Conservation (phyloP, 2,329 filamentous ascomycete genomes). For the Saccharata proteae region DNA sequence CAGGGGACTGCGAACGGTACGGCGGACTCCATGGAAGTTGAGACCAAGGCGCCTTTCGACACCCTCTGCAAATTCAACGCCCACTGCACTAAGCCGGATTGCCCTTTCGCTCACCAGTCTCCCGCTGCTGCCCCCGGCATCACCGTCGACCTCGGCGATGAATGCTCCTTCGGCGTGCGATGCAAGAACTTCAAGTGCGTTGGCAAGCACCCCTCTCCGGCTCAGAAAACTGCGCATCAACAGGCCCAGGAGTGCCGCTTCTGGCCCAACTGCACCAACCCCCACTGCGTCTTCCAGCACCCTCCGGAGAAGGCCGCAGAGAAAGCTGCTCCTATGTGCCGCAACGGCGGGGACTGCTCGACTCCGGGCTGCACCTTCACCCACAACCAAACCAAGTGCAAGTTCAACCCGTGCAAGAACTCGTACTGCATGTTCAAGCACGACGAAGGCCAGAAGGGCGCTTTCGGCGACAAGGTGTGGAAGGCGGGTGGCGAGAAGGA, state of each 20-base stretch:
- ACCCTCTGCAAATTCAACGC: conserved; percentile 83
- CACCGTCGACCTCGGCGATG: conserved; percentile 65
- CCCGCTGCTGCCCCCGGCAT: conserved; percentile 71
- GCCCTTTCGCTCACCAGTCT: conserved; percentile 88
- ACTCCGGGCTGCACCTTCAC: conserved; percentile 78
- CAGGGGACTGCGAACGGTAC: conserved; percentile 26
- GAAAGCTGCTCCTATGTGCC: conserved; percentile 66
- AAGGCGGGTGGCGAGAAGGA: conserved; percentile 33
- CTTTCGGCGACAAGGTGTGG: conserved; percentile 86
- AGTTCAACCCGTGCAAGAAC: conserved; percentile 84
- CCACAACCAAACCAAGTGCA: conserved; percentile 74
- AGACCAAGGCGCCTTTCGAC: conserved; percentile 43
- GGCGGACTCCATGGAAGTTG: conserved; percentile 43
- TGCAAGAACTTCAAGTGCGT: conserved; percentile 96
- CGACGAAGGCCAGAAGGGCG: conserved; percentile 73
- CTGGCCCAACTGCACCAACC: conserved; percentile 70
- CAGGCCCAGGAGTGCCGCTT: conserved; percentile 80
- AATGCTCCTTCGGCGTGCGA: conserved; percentile 73
- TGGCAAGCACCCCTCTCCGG: conserved; percentile 82
- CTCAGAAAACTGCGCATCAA: conserved; percentile 65
- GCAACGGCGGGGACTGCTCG: conserved; percentile 82
- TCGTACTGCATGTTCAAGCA: conserved; percentile 82
- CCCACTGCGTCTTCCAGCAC: conserved; percentile 78
- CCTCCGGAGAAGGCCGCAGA: no score
- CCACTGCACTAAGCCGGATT: conserved; percentile 76